Base-by-base conservation (phyloP, 2,329 filamentous ascomycete species). In the Venturia carpophila region DNA sequence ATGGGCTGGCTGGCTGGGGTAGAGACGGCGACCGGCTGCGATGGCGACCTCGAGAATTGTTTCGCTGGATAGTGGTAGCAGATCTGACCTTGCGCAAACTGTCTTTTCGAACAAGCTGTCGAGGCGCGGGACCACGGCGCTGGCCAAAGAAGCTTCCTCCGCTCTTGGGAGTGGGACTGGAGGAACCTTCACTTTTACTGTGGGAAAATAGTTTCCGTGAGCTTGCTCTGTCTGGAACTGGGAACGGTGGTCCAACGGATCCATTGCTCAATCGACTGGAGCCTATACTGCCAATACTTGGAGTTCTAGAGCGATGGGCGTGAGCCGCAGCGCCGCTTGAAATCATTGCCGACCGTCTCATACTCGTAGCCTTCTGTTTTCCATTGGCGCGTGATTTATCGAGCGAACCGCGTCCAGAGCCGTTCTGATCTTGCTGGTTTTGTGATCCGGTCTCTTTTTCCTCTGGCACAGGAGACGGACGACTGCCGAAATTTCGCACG, bases 141-240 rank as follows among this genome's bases (percentile, higher is more conserved):
- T 75, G 71, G 49, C 71, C 68, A 61, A 71, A 66, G 63, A 75
- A 68, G 30, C 68, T 66, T 55, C 71, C 71, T 64, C 70, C 71
- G 75, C 81, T 71, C 41, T 84, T 82, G 24, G 82, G 80, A 0
- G 88, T 91, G 0, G 92, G 92, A 72, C 91, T 96, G 68, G 86
- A 83, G 49, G 86, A 87, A 3, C 89, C 89, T 68, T 96, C 91
- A 73, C 89, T 92, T 62, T 83, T 79, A 69, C 83, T 87, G 67
- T 86, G 76, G 0, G 86, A 84, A 52, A 67, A 64, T 27, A 87
- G 83, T 71, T 88, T 87, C 67, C 92, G 86, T 6, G 92, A 99
- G 75, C 93, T 97, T 39, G 91, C 90, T 65, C 94, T 83, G 3
- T 87, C 88, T 0, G 94, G 94, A 7, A 99, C 96, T 0, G 94